These are phyloP conservation scores for Gossypium davidsonii DNA, from an alignment of 441 rosid species.

Conservation along the genomic window DNA sequence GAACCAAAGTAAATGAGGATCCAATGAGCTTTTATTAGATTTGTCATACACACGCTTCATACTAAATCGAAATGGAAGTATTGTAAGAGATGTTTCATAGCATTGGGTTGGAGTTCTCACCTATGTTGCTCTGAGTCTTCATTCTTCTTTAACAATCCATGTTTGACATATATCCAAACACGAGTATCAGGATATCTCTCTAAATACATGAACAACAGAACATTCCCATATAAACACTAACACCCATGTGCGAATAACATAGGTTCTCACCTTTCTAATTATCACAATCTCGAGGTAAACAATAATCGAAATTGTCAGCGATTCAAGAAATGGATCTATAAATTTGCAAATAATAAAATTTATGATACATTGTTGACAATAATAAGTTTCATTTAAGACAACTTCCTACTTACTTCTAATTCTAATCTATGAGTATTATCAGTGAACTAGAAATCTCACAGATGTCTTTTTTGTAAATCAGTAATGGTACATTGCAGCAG, in stretches of 20 bases:
- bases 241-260: background rate
- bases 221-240: background rate
- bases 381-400: background rate
- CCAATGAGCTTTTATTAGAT: too few species aligned
- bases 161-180: background rate
- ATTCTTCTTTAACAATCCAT: background rate
- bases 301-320: background rate
- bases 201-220: background rate
- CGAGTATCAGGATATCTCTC: background rate
- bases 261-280: background rate
- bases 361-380: background rate
- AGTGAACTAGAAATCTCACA: background rate
- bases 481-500: background rate
- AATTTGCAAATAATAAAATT: background rate
- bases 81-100: background rate
- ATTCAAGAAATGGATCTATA: background rate
- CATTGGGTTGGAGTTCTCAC: background rate
- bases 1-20: background rate
- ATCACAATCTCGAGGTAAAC: background rate
- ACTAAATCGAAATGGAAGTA: background rate
- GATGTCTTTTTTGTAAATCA: background rate
- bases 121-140: background rate
- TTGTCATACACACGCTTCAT: too few species aligned
- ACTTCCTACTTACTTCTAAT: background rate
- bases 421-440: conserved; percentile 4